These are phyloP conservation scores for Oryza australiensis DNA, from an alignment of 176 grass and related monocot genomes.

Conservation along the genomic window DNA sequence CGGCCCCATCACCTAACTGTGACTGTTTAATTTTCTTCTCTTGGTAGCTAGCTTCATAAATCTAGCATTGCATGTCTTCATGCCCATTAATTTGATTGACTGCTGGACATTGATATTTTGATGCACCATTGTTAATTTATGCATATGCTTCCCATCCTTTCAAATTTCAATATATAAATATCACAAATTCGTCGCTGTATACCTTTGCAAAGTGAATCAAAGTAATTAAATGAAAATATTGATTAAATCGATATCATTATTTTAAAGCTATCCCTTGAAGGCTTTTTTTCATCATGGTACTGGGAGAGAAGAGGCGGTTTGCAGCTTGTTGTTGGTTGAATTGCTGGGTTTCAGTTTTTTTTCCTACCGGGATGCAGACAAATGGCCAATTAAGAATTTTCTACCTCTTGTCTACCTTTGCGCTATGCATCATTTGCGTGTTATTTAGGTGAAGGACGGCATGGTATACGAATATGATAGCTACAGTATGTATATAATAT, in stretches of 20 bases:
- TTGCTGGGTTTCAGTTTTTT: not conserved
- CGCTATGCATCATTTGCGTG: not conserved
- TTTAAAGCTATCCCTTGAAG: too few species aligned
- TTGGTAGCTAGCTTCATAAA: not conserved
- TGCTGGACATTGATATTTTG: not conserved
- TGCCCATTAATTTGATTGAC: not conserved
- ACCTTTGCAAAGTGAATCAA: not conserved
- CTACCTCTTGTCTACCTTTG: not conserved
- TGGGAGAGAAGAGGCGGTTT: too few species aligned
- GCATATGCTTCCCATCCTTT: not conserved
- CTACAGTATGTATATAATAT: not conserved
- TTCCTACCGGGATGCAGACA: not conserved
- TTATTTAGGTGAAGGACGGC: not conserved
- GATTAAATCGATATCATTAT: too few species aligned
- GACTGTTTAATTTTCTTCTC: not conserved
- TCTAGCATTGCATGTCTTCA: not conserved
- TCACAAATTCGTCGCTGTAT: too few species aligned
- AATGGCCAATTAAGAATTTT: not conserved
- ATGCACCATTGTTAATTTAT: not conserved
- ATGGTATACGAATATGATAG: not conserved
- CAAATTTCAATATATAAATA: too few species aligned
- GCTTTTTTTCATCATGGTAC: too few species aligned
- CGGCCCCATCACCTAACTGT: not conserved
- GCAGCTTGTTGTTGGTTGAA: not conserved
- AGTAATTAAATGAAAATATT: not conserved